phyloP scores from a whole-genome alignment of 73 alveolate genomes.

The Paramecium sexaurelia region DNA sequence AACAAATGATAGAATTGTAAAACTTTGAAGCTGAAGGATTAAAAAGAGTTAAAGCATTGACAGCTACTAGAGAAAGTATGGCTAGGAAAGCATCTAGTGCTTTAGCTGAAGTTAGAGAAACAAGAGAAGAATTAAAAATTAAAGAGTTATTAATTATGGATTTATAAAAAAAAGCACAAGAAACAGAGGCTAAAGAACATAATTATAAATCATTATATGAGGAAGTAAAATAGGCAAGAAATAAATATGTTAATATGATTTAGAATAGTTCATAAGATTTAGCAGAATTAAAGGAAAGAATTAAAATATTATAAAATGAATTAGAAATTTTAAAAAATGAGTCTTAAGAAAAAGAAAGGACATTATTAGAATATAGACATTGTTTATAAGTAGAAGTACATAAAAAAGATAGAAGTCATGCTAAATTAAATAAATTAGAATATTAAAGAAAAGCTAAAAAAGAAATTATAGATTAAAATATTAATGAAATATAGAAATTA shows the following conservation, averaged over 20 bases:
- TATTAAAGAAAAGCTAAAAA: constrained; percentile 88
- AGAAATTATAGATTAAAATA: constrained; percentile 85
- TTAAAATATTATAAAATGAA: constrained; percentile 92
- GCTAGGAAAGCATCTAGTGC: constrained; percentile 95
- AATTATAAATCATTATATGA: constrained; percentile 94
- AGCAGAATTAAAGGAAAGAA: constrained; percentile 97
- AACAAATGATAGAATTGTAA: constrained; percentile 79
- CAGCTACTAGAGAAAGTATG: constrained; percentile 92
- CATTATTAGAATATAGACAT: constrained; percentile 88
- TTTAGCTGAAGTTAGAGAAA: constrained; percentile 95
- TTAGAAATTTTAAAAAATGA: constrained; percentile 95
- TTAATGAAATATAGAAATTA: constrained; percentile 96
- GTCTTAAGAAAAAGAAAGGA: constrained; percentile 91
- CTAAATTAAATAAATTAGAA: constrained; percentile 92
- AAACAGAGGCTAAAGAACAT: constrained; percentile 89
- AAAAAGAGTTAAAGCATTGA: constrained; percentile 88
- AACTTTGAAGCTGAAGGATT: constrained; percentile 80
- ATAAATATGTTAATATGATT: constrained; percentile 92
- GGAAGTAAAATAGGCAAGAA: constrained; percentile 95
- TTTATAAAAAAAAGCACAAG: constrained; percentile 90
- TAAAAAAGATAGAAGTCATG: constrained; percentile 90
- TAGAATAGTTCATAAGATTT: constrained; percentile 92
- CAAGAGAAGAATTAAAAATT: constrained; percentile 93
- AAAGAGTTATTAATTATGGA: constrained; percentile 93
- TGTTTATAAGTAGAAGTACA: constrained; percentile 84